phyloP scores from a whole-genome alignment of 2,329 filamentous ascomycete species.

The Exserohilum rostratum region DNA sequence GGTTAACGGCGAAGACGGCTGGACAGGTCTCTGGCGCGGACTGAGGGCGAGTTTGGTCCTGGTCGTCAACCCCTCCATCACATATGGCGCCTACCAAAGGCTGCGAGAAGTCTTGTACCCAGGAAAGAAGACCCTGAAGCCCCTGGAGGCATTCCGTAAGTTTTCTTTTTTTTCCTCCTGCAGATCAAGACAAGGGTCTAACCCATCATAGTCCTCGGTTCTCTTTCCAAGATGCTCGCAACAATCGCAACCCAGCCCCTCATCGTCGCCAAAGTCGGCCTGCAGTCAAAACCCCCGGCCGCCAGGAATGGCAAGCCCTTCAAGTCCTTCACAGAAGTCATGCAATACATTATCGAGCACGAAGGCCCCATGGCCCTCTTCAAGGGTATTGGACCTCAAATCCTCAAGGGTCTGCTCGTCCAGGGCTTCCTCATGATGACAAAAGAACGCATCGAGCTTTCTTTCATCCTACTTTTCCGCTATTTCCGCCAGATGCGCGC shows the following conservation, averaged over 20 bases:
- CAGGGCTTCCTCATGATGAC: conserved; percentile 99
- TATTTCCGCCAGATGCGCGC: conserved; percentile 75
- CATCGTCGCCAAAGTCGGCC: conserved; percentile 95
- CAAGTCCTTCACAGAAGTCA: conserved; percentile 90
- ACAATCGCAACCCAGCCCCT: conserved; percentile 92
- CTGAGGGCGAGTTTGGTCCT: conserved; percentile 94
- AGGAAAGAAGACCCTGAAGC: conserved; percentile 73
- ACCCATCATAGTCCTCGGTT: conserved; percentile 73
- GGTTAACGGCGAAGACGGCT: conserved; percentile 86
- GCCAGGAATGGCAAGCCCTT: conserved; percentile 87
- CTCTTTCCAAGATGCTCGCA: conserved; percentile 88
- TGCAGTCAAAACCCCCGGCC: conserved; percentile 91
- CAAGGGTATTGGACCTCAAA: conserved; percentile 94
- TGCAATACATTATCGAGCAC: conserved; percentile 89
- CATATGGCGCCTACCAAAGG: conserved; percentile 94
- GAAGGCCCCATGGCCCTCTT: conserved; percentile 86
- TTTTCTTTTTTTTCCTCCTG: conserved; percentile 26
- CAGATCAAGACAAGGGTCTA: not conserved
- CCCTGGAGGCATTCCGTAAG: conserved; percentile 91
- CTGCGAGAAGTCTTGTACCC: conserved; percentile 79
- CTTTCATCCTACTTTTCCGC: conserved; percentile 84
- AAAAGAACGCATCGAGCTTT: conserved; percentile 90
- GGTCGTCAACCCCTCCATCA: conserved; percentile 95
- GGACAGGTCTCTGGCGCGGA: conserved; percentile 89
- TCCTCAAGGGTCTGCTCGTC: conserved; percentile 89